Conservation (phyloP, 768 basidiomycete species). For the Exidia glandulosa region DNA sequence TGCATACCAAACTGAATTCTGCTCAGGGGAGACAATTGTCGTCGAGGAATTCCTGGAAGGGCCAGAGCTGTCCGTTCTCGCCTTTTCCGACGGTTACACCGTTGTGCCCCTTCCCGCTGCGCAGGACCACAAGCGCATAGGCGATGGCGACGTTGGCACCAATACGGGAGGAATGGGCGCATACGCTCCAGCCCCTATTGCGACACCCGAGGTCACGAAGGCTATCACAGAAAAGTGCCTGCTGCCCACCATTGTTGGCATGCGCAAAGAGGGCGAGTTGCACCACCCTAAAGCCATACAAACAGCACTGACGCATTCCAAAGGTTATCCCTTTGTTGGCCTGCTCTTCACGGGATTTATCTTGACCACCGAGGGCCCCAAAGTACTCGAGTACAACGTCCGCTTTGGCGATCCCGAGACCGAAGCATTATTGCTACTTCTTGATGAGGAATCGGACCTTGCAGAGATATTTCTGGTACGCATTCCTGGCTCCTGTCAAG, state of each 20-base stretch:
- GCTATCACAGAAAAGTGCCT: conserved; percentile 63
- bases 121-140: conserved; percentile 97
- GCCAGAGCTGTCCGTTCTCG: conserved; percentile 89
- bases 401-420: conserved; percentile 98
- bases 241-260: conserved; percentile 90
- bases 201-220: conserved; percentile 66
- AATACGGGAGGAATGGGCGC: conserved; percentile 99
- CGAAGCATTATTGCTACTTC: conserved; percentile 78
- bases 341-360: conserved; percentile 94
- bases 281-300: not conserved
- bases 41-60: conserved; percentile 86
- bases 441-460: conserved; percentile 72
- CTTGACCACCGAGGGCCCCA: conserved; percentile 76
- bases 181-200: conserved; percentile 88
- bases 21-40: conserved; percentile 68
- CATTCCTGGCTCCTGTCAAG: not conserved
- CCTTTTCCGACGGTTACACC: conserved; percentile 94
- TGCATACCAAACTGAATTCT: conserved; percentile 42
- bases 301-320: not conserved
- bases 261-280: conserved; percentile 80
- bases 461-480: conserved; percentile 69
- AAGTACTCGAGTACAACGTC: conserved; percentile 96
- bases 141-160: conserved; percentile 84
- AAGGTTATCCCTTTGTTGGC: conserved; percentile 95
- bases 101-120: conserved; percentile 81